Evolutionary conservation across 2,329 filamentous ascomycete species (phyloP).

Genomic region (Domatiomyces globalis): DNA sequence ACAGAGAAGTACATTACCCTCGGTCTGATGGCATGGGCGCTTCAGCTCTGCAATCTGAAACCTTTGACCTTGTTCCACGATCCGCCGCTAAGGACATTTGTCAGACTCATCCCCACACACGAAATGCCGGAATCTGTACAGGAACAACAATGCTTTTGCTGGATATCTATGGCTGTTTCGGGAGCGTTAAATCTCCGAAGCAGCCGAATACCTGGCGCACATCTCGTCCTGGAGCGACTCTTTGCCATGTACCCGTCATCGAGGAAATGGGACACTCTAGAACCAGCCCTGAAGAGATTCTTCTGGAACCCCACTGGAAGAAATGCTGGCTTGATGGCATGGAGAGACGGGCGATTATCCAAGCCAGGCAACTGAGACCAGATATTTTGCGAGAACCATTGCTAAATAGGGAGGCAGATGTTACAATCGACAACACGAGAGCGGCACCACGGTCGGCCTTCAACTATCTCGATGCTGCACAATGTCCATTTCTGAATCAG

Average conservation of each 20-base stretch:
- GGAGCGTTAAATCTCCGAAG: conserved; percentile 10
- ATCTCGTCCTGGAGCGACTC: conserved; percentile 9
- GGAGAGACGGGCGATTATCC: conserved; percentile 5
- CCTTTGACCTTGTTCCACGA: conserved; percentile 15
- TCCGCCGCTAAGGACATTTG: conserved; percentile 13
- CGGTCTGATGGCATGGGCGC: conserved; percentile 11
- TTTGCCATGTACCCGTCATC: conserved; percentile 8
- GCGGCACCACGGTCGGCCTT: background rate
- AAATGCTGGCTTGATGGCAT: conserved; percentile 9
- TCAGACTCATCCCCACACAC: conserved; percentile 9
- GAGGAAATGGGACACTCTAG: conserved; percentile 8
- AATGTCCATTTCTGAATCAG: background rate
- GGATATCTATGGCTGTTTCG: conserved; percentile 11
- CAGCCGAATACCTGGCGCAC: conserved; percentile 9
- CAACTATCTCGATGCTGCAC: background rate
- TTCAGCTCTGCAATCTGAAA: conserved; percentile 9
- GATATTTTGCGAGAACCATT: background rate
- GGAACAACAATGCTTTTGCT: conserved; percentile 10
- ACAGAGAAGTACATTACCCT: conserved; percentile 10
- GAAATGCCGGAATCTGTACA: conserved; percentile 2
- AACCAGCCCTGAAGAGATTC: conserved; percentile 8
- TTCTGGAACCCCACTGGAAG: conserved; percentile 14
- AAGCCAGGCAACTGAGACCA: background rate
- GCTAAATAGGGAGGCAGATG: background rate
- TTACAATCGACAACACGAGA: background rate